Percentiles rank a stretch among this genome's conserved stretches.
Evolutionary conservation across 768 basidiomycete species (phyloP).

Genomic region (Russula compacta): DNA sequence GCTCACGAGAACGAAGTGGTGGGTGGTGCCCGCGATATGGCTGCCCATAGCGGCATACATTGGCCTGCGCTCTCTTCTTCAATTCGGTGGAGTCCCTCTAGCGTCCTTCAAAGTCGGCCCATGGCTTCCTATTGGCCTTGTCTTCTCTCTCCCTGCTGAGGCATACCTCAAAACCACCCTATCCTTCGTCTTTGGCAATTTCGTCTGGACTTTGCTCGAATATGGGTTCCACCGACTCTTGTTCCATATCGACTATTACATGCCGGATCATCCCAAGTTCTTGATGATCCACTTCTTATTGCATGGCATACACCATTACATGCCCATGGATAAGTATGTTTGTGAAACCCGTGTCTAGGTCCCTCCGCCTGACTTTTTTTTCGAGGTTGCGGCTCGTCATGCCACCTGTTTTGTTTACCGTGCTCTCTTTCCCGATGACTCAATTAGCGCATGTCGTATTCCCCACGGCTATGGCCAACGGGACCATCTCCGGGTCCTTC

Average conservation of each 20-base stretch:
- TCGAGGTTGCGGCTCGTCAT: conserved; percentile 85
- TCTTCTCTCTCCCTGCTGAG: conserved; percentile 39
- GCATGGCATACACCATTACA: conserved; percentile 95
- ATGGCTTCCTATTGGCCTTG: conserved; percentile 40
- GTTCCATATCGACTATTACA: conserved; percentile 84
- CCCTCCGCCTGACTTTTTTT: conserved; percentile 1
- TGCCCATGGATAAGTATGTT: conserved; percentile 87
- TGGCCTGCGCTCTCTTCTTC: conserved; percentile 70
- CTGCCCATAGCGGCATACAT: conserved; percentile 76
- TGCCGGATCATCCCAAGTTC: conserved; percentile 77
- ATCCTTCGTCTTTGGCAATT: conserved; percentile 77
- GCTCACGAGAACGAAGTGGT: conserved; percentile 86
- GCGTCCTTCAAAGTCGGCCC: conserved; percentile 55
- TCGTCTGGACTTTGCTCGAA: conserved; percentile 92
- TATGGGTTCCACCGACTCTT: conserved; percentile 92
- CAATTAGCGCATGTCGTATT: conserved; percentile 74
- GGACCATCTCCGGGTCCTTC: conserved; percentile 75
- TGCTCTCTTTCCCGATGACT: conserved; percentile 80
- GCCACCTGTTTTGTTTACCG: conserved; percentile 80
- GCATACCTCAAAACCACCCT: conserved; percentile 45
- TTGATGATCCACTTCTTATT: conserved; percentile 84
- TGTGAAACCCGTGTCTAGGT: background rate
- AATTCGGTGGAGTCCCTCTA: conserved; percentile 57
- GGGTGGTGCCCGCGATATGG: conserved; percentile 88
- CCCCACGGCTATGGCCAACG: conserved; percentile 79